These are phyloP conservation scores for Aspergillus vadensis DNA, from an alignment of 2,329 filamentous ascomycete species.

Conservation along the genomic window DNA sequence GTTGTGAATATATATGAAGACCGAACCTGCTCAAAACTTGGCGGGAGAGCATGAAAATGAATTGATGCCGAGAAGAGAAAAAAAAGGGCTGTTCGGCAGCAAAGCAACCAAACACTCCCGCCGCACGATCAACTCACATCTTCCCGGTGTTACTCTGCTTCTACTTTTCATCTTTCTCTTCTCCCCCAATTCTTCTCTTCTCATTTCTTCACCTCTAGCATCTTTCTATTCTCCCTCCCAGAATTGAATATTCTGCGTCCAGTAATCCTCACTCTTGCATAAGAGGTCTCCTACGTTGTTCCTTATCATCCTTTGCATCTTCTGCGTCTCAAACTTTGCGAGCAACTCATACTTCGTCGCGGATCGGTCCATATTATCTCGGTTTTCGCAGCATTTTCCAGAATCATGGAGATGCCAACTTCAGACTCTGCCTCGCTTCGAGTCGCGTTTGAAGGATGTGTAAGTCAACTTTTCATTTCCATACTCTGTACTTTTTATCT, in stretches of 20 bases:
- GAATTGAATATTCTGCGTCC: too few species aligned
- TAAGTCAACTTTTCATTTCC: slow-evolving; percentile 47
- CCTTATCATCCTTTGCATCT: not conserved
- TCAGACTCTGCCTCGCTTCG: slow-evolving; percentile 51
- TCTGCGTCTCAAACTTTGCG: not conserved
- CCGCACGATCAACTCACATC: not conserved
- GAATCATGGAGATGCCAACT: slow-evolving; percentile 14
- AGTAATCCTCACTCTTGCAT: too few species aligned
- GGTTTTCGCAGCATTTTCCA: not conserved
- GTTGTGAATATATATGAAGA: not conserved
- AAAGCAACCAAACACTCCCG: slow-evolving; percentile 7
- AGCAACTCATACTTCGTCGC: not conserved
- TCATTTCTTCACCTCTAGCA: not conserved
- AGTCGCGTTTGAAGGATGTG: slow-evolving; percentile 84
- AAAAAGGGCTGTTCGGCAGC: not conserved
- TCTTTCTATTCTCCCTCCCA: not conserved
- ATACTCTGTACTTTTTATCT: not conserved
- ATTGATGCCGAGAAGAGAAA: not conserved
- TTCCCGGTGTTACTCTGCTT: not conserved
- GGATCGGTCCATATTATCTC: not conserved
- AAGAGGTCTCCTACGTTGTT: not conserved
- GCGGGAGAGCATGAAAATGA: not conserved
- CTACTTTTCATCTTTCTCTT: slow-evolving; percentile 5
- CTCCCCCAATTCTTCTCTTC: not conserved
- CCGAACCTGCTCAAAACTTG: too few species aligned